phyloP scores from a whole-genome alignment of 2,329 filamentous ascomycete species.

The Penicillium hesseltinei region DNA sequence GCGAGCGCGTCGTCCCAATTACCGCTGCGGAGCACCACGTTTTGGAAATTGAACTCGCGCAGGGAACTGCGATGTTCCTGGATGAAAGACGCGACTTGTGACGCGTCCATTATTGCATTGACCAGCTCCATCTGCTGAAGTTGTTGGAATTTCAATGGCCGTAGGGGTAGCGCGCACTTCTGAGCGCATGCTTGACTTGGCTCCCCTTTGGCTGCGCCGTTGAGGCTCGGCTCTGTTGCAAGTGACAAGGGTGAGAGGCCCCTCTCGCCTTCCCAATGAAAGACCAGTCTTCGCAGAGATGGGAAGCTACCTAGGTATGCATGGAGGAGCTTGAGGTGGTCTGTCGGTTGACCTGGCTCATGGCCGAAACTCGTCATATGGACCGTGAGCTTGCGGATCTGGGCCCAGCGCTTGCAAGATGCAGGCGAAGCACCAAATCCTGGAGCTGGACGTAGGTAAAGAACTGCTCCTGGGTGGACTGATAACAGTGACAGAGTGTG shows the following conservation, averaged over 20 bases:
- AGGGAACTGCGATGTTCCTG: constrained; percentile 65
- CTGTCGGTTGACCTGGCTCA: constrained; percentile 61
- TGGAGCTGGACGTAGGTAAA: constrained; percentile 71
- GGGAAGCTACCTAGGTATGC: constrained; percentile 72
- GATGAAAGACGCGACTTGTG: constrained; percentile 57
- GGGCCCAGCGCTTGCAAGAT: constrained; percentile 70
- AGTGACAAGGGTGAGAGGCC: constrained; percentile 73
- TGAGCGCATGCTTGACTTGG: neutral
- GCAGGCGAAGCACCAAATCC: constrained; percentile 74
- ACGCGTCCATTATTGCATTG: neutral
- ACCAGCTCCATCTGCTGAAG: neutral
- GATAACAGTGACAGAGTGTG: constrained; percentile 68
- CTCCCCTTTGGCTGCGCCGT: constrained; percentile 51
- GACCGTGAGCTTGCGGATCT: constrained; percentile 72
- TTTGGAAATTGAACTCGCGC: constrained; percentile 76
- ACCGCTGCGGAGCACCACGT: constrained; percentile 67
- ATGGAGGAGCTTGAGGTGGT: constrained; percentile 76
- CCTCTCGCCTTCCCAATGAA: constrained; percentile 71
- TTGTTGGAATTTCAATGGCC: constrained; percentile 59
- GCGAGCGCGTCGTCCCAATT: constrained; percentile 82
- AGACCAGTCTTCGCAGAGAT: constrained; percentile 67
- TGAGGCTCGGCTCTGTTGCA: constrained; percentile 64
- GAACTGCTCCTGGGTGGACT: constrained; percentile 72
- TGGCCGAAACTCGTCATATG: constrained; percentile 64
- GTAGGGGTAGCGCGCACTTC: constrained; percentile 36